These are phyloP conservation scores for Phytophthora chlamydospora DNA, from an alignment of 352 stramenopile species.

Conservation along the genomic window DNA sequence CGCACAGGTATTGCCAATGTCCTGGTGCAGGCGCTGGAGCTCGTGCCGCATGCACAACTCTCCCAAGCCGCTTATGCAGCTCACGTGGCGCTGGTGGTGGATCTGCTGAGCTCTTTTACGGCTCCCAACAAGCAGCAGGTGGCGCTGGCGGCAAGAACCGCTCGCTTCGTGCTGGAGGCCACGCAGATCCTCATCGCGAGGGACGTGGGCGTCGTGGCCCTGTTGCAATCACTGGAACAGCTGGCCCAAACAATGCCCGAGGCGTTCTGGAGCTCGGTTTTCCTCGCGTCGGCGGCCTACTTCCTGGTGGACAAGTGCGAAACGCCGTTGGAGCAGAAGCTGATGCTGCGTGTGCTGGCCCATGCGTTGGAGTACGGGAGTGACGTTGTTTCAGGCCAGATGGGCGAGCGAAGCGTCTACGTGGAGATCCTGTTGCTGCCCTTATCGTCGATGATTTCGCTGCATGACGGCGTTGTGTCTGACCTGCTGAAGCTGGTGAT, in stretches of 20 bases:
- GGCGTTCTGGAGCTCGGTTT: slow-evolving; percentile 42
- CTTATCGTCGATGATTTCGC: slow-evolving; percentile 51
- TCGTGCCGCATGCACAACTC: slow-evolving; percentile 35
- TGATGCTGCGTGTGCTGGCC: slow-evolving; percentile 48
- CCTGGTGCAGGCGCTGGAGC: slow-evolving; percentile 43
- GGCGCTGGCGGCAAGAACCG: slow-evolving; percentile 14
- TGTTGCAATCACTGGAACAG: slow-evolving; percentile 52
- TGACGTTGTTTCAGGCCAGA: not conserved
- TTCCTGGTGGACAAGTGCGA: slow-evolving; percentile 40
- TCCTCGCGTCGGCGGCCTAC: slow-evolving; percentile 46
- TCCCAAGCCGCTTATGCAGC: slow-evolving; percentile 32
- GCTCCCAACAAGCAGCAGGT: slow-evolving; percentile 12
- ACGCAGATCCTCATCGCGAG: slow-evolving; percentile 35
- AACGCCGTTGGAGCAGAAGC: slow-evolving; percentile 41
- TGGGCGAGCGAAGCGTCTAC: slow-evolving; percentile 41
- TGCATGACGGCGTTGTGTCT: slow-evolving; percentile 32
- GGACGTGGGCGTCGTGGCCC: slow-evolving; percentile 41
- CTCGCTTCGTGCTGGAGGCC: slow-evolving; percentile 26
- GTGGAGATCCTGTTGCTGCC: slow-evolving; percentile 66
- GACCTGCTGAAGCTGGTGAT: slow-evolving; percentile 50
- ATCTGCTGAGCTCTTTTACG: slow-evolving; percentile 39
- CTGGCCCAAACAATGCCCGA: slow-evolving; percentile 35
- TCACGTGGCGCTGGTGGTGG: slow-evolving; percentile 48
- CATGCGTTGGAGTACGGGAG: slow-evolving; percentile 36
- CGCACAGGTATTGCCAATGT: slow-evolving; percentile 14